Evolutionary conservation across 768 basidiomycete species (phyloP), one percentile per base, ranked within the genome.

Genomic region (Cystofilobasidium capitatum): DNA sequence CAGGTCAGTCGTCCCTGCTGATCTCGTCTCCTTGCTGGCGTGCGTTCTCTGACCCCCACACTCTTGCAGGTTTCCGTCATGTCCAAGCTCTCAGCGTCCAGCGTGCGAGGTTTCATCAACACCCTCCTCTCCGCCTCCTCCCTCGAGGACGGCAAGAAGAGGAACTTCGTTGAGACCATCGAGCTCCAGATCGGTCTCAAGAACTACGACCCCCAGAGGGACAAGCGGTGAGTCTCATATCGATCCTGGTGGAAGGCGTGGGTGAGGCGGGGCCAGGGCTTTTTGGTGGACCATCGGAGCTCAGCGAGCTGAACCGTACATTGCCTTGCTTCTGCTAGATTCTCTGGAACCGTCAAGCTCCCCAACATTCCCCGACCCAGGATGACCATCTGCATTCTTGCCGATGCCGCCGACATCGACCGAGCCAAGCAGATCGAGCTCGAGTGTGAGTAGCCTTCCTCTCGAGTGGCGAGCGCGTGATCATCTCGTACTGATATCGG

Each of bases 301-400:
- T 35, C 22, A 22, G 33, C 9, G 39, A 65, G 54, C 62, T 55
- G 40, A 54, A 31, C 33, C 39, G 24, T 29, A 14, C 12, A n/a
- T 57, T 36, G 3, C 12, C 22, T n/a, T 20, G 8, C n/a, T 33
- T 31, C 35, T 31, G 22, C 29, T 24, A 69, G 68, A 91, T 98
- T 99, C 89, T 93, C 91, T 72, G 91, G 91, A 76, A 96, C 91
- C 60, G 91, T 94, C 81, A 94, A 93, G 81, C 85, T 98, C 55
- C 96, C 94, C 75, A 85, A 96, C 78, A 86, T 98, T 74, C 96
- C 96, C 75, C 91, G 96, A 72, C 96, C 96, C 64, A 88, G 96
- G 82, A 97, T 98, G 94, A 89, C 89, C 73, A 87, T 99, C 77
- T 98, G 96, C 84, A 97, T 98, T 84, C 89, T 99, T 72, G 96